phyloP scores from a whole-genome alignment of 768 basidiomycete species.

The Psilocybe tampanensis region DNA sequence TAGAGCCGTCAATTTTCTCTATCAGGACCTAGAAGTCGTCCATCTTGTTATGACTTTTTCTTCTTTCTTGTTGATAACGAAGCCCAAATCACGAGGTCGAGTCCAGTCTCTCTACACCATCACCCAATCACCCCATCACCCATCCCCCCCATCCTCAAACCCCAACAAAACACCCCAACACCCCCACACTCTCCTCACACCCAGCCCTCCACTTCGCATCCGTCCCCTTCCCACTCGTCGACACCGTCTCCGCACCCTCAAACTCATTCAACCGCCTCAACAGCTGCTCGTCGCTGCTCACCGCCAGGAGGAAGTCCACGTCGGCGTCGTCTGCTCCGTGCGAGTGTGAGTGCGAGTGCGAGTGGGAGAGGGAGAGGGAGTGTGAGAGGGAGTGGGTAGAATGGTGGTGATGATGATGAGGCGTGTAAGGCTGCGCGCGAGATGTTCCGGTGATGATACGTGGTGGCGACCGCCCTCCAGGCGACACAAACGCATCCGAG shows the following conservation, averaged over 20 bases:
- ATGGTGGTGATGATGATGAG: too few species aligned
- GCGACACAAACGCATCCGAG: neutral
- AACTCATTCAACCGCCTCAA: slow-evolving; percentile 76
- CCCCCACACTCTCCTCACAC: slow-evolving; percentile 31
- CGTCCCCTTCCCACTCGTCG: slow-evolving; percentile 72
- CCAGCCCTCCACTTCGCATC: slow-evolving; percentile 74
- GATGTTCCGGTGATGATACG: too few species aligned
- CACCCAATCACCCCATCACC: neutral
- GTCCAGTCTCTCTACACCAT: neutral
- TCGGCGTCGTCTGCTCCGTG: slow-evolving; percentile 18
- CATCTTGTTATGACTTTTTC: too few species aligned
- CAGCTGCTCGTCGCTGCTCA: slow-evolving; percentile 80
- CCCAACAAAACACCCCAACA: slow-evolving; percentile 30
- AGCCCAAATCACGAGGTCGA: too few species aligned
- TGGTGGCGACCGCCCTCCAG: too few species aligned
- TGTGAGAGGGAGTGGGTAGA: too few species aligned
- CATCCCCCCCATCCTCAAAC: neutral
- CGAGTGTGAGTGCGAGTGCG: neutral
- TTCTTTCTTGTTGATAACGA: too few species aligned
- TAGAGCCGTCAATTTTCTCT: too few species aligned
- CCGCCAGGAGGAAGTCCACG: slow-evolving; percentile 60
- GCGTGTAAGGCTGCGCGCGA: too few species aligned
- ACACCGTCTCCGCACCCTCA: slow-evolving; percentile 71
- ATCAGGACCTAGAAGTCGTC: too few species aligned
- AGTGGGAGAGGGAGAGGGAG: slow-evolving; percentile 32